Evolutionary conservation across 768 basidiomycete genomes (phyloP), one percentile per base, ranked within the genome.

Genomic region (Podaxis pistillaris): DNA sequence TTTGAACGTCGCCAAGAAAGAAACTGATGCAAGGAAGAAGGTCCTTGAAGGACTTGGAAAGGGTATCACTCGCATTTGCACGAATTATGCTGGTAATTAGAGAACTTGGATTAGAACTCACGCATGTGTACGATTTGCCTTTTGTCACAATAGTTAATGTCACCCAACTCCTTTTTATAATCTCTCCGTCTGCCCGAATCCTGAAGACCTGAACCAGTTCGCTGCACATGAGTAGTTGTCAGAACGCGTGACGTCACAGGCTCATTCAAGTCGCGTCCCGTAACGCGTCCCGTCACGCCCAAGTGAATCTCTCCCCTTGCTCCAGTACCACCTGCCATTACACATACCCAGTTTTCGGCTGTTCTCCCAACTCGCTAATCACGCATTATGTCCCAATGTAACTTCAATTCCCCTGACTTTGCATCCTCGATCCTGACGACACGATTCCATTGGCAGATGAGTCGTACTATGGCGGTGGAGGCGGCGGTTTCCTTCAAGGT

Each of bases 11-110:
- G 84, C 83, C 12, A 91, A 89, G 76, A 89, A 78, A 67, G 73
- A 89, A 41, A 82, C 79, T 5, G 91, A 94, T 28, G 76, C 91
- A 2, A 86, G 88, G 46, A 90, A 84, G 72, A 90, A 86, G 72
- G 83, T 88, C 6, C 72, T 86, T 22, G 90, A 90, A 60, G 91
- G 90, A 28, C 76, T 87, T 46, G 86, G 84, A 30, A 91, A 88
- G 69, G 91, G 92, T 17, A 79, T 90, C 60, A 68, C 72, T n/a
- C 85, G 84, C 55, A 71, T 89, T 51, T 77, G 75, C 67, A 73
- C 78, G 40, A 76, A 73, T 11, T 77, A 84, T 47, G 68, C 70
- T 54, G 30, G 33, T 55, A 47, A 57, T 33, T 63, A 52, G 55
- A 55, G 13, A 19, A 26, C 38, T 33, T 22, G 11, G 24, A 63